Evolutionary conservation across 164 flowering plant genomes (phyloP), one percentile per base, ranked within the genome.

Genomic region (Berberis thunbergii): DNA sequence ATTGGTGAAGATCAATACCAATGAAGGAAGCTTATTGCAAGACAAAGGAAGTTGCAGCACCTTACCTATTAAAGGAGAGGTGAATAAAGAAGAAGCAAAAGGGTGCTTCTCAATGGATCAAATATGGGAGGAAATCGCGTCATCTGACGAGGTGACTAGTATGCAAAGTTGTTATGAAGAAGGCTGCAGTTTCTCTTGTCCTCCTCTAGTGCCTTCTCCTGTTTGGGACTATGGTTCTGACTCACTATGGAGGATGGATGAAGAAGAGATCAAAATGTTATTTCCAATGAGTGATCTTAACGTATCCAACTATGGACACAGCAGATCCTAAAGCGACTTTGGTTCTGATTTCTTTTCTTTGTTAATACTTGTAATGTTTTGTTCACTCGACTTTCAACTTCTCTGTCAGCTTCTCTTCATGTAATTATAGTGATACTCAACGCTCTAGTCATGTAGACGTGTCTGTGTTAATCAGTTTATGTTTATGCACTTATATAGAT

Each of bases 51-150:
- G 60, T 77, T 82, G 2, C 81, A 80, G 9, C 41, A 10, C 5
- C 58, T 63, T 43, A 50, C n/a, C 38, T 50, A 54, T 54, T 13
- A 57, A 43, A 41, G 68, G 54, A 63, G 72, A 75, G 64, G 72
- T 62, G 50, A 64, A 10, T 53, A 72, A 68, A 41, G 74, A n/a
- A n/a, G n/a, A 64, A 39, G 76, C 68, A 39, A 49, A 66, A 6
- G 78, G 68, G 39, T 87, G 26, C 26, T 26, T 73, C 65, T 80
- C 92, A 46, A 83, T 94, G 89, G 99, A 94, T 72, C 94, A 89
- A 57, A 91, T 94, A 78, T 91, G 98, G 97, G 84, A 86, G 67
- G 95, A 88, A 53, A 87, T 94, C 9, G 87, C 78, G 53, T 68
- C 74, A 6, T 68, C 76, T 26, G 81, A 73, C 63, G 81, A 74